These are phyloP conservation scores for Pythium periplocum DNA, from an alignment of 352 stramenopile genomes.

Conservation along the genomic window DNA sequence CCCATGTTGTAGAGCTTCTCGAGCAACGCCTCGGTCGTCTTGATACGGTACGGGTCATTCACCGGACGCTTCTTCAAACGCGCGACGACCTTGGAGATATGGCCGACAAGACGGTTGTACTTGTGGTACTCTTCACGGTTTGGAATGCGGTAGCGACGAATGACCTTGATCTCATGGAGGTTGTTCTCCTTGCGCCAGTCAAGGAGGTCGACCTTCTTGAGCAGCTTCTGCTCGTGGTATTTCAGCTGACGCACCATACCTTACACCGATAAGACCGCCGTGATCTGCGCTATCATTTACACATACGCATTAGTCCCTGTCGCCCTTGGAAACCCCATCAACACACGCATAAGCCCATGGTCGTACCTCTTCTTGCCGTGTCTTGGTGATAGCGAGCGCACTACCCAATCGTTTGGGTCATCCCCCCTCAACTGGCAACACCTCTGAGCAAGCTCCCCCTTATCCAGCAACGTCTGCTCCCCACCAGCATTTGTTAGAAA, in stretches of 20 bases:
- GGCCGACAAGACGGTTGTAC: conserved; percentile 97
- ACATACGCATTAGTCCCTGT: not conserved
- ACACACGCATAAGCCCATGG: too few species aligned
- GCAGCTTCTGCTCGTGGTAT: conserved; percentile 97
- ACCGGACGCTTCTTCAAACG: conserved; percentile 94
- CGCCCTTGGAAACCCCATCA: too few species aligned
- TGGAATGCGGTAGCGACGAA: conserved; percentile 97
- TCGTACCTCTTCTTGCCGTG: too few species aligned
- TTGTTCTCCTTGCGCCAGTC: conserved; percentile 99
- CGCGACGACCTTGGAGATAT: conserved; percentile 91
- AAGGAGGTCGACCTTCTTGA: conserved; percentile 99
- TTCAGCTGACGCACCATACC: conserved; percentile 89
- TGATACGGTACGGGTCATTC: conserved; percentile 95
- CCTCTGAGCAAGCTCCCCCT: not conserved
- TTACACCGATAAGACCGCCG: not conserved
- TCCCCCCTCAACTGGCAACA: conserved; percentile 12
- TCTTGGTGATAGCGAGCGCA: too few species aligned
- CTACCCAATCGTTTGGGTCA: conserved; percentile 11
- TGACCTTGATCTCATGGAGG: conserved; percentile 97
- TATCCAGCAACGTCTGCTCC: conserved; percentile 6
- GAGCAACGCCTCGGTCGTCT: conserved; percentile 95
- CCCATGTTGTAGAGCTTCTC: conserved; percentile 98
- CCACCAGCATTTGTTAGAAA: too few species aligned
- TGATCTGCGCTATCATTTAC: not conserved
- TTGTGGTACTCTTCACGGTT: conserved; percentile 98